Evolutionary conservation across 495 filamentous ascomycete species (phyloP), one percentile per base, ranked within the genome.

Genomic region (Daldinia bambusicola): DNA sequence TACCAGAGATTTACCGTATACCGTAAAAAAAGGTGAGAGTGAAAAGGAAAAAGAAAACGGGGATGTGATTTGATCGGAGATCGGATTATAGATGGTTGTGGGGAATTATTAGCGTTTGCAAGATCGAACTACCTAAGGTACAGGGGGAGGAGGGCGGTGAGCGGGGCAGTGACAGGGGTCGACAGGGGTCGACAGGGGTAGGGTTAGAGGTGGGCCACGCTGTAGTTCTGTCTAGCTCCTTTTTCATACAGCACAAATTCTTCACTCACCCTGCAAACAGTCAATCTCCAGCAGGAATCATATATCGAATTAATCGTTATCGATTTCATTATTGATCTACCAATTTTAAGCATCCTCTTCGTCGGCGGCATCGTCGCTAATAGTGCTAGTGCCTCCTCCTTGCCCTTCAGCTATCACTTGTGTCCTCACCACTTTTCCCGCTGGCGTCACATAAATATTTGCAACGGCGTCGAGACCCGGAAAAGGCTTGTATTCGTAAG

Each of bases 401-500:
- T 76, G 70, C 9, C 77, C 80, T 75, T 88, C 85, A 60, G 82
- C 80, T 45, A 88, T 71, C 3, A 88, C 80, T 67, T 83, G 79
- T 55, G 86, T 84, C 32, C 77, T 77, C 6, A 84, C 74, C 12
- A 88, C 85, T 7, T 67, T 67, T 18, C 85, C 85, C 7, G 41
- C 70, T n/a, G 74, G 74, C 50, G 84, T 79, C n/a, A 81, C 72
- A 63, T 83, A 87, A n/a, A 88, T 78, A 41, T 78, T 78, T 45
- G 81, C 80, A 8, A 83, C 74, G 6, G 79, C 83, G 41, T 78
- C 80, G 26, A 88, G 67, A 1, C 85, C 86, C 2, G 77, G 73
- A 53, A 82, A 87, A n/a, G 86, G 86, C 62, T 69, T 68, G 69
- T 89, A 88, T 43, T 81, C 75, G 62, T 86, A 89, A 72, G 84